Evolutionary conservation across 1,284 basidiomycete genomes (phyloP), one percentile per base, ranked within the genome.

Genomic region (Marasmius fiardii): DNA sequence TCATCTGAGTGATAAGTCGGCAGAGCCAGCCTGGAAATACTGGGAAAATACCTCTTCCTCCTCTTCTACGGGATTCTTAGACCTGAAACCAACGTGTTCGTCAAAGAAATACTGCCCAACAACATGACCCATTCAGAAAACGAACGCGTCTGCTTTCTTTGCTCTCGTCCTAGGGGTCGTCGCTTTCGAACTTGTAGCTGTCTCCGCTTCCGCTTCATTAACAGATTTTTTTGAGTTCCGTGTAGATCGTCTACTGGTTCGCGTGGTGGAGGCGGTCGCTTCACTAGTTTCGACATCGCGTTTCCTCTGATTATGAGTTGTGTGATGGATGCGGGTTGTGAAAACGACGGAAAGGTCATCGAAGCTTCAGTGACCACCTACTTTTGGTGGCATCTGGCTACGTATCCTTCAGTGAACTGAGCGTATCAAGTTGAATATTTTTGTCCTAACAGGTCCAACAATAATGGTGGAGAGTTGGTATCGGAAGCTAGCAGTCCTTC

Each of bases 241-340:
- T 53, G 77, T 66, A 26, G 81, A 79, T 56, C 76, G 76, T 54
- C 77, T 79, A 43, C 79, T 82, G 43, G 74, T 63, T 65, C 78
- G 76, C 61, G 77, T 70, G 39, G 77, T 68, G 23, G 71, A 52
- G 23, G 67, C 66, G 51, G 63, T 64, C 41, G 64, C 62, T n/a
- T 64, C 58, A 7, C 62, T 56, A 20, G 70, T 49, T 37, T 72
- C 71, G 35, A 71, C 71, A 28, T 64, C 64, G 63, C 71, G 76
- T 69, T 79, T 79, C 60, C 77, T 67, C 77, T 79, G 55, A 6
- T 20, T 23, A 21, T 10, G 28, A 12, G 28, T 24, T 33, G 5
- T 18, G 28, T 4, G 26, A 14, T 21, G 26, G 33, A 31, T 28
- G 28, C 28, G 26, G 20, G 2, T 26, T 3, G 24, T 31, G 33